Conservation (phyloP, 1,284 basidiomycete species). For the Schizopora paradoxa region DNA sequence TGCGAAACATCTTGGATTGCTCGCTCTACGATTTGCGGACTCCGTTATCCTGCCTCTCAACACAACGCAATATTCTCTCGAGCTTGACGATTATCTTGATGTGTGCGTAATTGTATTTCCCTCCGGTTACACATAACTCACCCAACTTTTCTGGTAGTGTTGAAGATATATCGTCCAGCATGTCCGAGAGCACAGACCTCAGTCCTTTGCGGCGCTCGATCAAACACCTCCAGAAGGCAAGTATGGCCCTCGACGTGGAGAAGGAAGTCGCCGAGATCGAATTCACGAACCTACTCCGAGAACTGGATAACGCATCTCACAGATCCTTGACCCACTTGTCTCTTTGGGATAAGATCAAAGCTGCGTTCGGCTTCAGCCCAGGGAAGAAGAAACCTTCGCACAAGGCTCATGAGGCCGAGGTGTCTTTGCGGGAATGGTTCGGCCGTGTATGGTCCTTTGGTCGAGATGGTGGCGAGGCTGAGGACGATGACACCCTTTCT, state of each 20-base stretch:
- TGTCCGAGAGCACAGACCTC: conserved; percentile 11
- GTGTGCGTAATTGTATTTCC: conserved; percentile 29
- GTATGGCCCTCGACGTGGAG: conserved; percentile 49
- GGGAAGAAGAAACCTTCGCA: background rate
- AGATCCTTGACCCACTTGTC: background rate
- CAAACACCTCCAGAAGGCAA: conserved; percentile 43
- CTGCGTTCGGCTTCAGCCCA: too few relatives aligned
- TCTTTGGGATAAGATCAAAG: background rate
- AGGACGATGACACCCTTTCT: background rate
- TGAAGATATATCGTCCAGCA: conserved; percentile 13
- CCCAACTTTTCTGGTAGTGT: conserved; percentile 6
- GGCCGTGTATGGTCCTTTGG: background rate
- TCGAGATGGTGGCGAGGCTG: background rate
- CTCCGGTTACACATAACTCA: background rate
- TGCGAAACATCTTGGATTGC: conserved; percentile 61
- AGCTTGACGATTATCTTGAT: conserved; percentile 45
- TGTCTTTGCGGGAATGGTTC: background rate
- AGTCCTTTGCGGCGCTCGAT: conserved; percentile 39
- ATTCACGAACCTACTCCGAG: conserved; percentile 21
- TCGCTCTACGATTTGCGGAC: conserved; percentile 57
- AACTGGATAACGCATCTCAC: background rate
- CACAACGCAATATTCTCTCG: conserved; percentile 63
- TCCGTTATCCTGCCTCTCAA: conserved; percentile 64
- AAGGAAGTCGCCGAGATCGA: conserved; percentile 32
- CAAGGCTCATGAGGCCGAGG: background rate